These are phyloP conservation scores for Poa annua DNA, from an alignment of 176 grass and related monocot species.

Conservation along the genomic window DNA sequence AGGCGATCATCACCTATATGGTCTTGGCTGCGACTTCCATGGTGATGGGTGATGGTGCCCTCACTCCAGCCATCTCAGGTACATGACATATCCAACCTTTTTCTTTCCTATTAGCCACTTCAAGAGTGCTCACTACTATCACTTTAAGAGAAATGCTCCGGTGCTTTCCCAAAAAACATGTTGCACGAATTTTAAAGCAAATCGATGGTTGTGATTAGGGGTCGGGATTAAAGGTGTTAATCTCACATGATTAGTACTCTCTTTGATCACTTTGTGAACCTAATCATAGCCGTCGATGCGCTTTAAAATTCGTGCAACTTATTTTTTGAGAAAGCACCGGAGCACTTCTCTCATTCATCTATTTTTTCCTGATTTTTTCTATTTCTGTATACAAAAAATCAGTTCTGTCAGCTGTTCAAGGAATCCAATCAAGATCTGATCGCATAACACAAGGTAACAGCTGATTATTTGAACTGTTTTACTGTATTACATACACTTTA, in stretches of 20 bases:
- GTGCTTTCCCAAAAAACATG: no score
- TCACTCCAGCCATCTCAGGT: constrained; percentile 91
- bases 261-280: no score
- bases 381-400: constrained; percentile 9
- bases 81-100: not conserved
- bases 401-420: constrained; percentile 89
- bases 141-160: no score
- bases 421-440: constrained; percentile 78
- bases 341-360: no score
- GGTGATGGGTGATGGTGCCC: constrained; percentile 82
- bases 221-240: no score
- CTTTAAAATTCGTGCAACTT: no score
- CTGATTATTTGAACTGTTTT: not conserved
- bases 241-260: no score
- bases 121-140: not conserved
- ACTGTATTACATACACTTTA: not conserved
- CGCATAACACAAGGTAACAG: constrained; percentile 71
- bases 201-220: no score
- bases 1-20: constrained; percentile 64
- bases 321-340: no score
- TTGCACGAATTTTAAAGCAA: no score
- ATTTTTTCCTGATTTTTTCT: not conserved
- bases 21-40: constrained; percentile 75
- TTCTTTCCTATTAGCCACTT: not conserved
- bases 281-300: no score